Evolutionary conservation across 345 rosid species (phyloP).

Genomic region (Eucalyptus cloeziana): DNA sequence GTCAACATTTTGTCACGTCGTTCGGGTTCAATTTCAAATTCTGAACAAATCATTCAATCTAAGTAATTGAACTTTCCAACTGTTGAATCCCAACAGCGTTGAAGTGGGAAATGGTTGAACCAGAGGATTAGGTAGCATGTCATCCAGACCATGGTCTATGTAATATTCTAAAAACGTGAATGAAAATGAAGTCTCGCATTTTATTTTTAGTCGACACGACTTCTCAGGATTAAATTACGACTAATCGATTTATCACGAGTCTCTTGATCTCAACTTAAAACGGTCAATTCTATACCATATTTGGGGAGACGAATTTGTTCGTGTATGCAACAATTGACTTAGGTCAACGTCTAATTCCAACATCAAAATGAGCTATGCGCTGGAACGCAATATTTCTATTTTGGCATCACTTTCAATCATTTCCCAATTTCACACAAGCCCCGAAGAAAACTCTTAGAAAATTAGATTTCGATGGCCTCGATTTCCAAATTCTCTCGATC

Average conservation of each 20-base stretch:
- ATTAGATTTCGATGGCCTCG: neutral
- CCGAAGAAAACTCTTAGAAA: neutral
- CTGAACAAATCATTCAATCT: neutral
- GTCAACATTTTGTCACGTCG: neutral
- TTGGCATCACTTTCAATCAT: neutral
- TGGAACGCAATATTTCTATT: fast-evolving
- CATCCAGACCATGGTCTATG: neutral
- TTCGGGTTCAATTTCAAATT: neutral
- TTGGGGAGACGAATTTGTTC: neutral
- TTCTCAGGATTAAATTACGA: neutral
- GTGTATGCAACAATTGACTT: neutral
- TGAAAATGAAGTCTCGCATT: neutral
- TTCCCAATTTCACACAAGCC: neutral
- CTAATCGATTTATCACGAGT: neutral
- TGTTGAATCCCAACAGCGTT: neutral
- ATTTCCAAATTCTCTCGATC: neutral
- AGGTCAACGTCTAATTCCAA: neutral
- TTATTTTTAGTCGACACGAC: neutral
- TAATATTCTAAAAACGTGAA: neutral
- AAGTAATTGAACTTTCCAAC: neutral
- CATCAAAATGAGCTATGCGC: neutral
- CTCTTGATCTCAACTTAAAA: neutral
- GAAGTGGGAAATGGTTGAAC: neutral
- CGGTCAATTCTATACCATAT: neutral
- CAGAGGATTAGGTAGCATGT: neutral